Base-by-base conservation (phyloP, 352 stramenopile species). In the Elongisporangium anandrum region DNA sequence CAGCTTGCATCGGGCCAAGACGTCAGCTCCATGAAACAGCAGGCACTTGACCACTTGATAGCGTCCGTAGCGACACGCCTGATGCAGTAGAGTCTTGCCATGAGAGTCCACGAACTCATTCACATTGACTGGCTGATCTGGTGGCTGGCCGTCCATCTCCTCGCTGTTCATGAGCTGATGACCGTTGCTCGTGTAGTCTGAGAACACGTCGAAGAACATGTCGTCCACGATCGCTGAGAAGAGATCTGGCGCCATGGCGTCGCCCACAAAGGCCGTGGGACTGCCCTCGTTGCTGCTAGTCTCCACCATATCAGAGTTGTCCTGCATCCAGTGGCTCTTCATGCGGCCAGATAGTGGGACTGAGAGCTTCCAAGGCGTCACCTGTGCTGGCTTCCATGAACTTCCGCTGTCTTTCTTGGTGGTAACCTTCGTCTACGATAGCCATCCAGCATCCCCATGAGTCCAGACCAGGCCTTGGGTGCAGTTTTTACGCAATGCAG, bases 1-100 rank as follows among this genome's bases (percentile, higher is more conserved):
- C 17, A 82, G 68, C 45, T 68, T 63, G 61, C 81, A 89, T 47
- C 70, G 60, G n/a, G 63, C 67, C 13, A 66, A 66, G 12, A 68
- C 49, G 41, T 70, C 67, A 1, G 73, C 72, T 19, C 75, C 79
- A 52, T 89, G 73, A 58, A 76, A 89, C 6, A 91, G 51, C 29
- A 91, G 54, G 54, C 65, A 77, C 45, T 81, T 82, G 29, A 80
- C 68, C 15, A 85, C 65, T 15, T 88, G 69, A 0, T 81, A 20
- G n/a, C 81, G 78, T 3, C 70, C 79, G 15, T 61, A 69, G 17
- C 77, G 70, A 24, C 79, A 88, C 3, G 81, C 81, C 15, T 89
- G 77, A 55, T 91, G 81, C 50, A 91, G 67, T 52, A 91, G 57
- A 24, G 81, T 87, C 65, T 76, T 87, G 50, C 71, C 70, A 12